phyloP scores from a whole-genome alignment of 164 flowering plant genomes.

The Magnolia kwangsiensis region DNA sequence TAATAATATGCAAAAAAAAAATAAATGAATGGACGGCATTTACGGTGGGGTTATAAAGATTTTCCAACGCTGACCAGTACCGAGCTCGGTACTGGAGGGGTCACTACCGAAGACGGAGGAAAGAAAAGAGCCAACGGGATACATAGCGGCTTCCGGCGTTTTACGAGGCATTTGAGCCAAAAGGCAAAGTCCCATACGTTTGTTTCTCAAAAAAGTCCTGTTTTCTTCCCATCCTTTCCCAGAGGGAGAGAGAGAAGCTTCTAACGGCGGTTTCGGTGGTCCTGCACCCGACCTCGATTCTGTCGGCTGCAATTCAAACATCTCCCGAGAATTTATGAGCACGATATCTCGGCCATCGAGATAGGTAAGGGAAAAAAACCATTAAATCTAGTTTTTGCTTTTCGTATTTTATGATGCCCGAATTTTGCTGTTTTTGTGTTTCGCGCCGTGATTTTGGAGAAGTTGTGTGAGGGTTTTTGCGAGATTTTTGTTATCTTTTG shows the following conservation, averaged over 20 bases:
- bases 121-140: too few species aligned
- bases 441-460: neutral
- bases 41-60: too few species aligned
- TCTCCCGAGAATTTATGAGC: slow-evolving; percentile 44
- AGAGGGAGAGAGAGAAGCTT: neutral
- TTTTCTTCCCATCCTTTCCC: neutral
- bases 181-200: neutral
- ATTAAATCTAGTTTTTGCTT: too few species aligned
- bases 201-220: neutral
- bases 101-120: too few species aligned
- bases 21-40: too few species aligned
- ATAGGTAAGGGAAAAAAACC: slow-evolving; percentile 23
- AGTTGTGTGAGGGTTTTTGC: neutral
- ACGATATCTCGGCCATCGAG: slow-evolving; percentile 44
- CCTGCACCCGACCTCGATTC: slow-evolving; percentile 15
- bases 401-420: neutral
- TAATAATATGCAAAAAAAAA: too few species aligned
- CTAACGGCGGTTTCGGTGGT: slow-evolving; percentile 13
- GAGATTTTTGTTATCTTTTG: too few species aligned
- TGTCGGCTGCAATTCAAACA: slow-evolving; percentile 34
- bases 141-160: too few species aligned
- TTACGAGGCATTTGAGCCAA: too few species aligned
- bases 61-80: too few species aligned
- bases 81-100: too few species aligned
- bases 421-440: neutral